phyloP scores from a whole-genome alignment of 75 land plant species.

The Chamaecyparis obtusa region DNA sequence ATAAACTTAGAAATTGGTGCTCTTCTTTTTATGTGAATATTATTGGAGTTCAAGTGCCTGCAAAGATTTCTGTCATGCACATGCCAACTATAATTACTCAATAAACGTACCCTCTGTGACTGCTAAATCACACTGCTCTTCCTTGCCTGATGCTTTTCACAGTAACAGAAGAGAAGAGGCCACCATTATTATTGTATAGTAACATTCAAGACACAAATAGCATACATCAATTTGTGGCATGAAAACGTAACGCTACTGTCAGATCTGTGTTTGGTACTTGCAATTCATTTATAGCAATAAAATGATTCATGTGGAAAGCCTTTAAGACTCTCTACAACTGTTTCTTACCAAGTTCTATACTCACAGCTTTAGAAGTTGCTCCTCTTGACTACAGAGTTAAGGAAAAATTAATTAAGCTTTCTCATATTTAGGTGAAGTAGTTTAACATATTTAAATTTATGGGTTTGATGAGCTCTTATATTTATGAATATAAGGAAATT shows the following conservation, averaged over 20 bases:
- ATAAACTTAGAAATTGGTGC: no score
- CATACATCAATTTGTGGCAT: no score
- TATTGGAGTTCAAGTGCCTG: background rate
- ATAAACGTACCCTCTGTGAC: background rate
- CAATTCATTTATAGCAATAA: background rate
- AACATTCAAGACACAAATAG: background rate
- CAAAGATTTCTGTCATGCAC: background rate
- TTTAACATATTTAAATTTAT: no score
- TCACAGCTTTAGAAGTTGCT: no score
- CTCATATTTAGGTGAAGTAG: no score
- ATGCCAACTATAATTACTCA: background rate
- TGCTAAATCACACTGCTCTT: no score
- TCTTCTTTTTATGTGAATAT: no score
- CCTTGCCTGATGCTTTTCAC: no score
- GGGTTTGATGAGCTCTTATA: no score
- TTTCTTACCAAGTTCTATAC: background rate
- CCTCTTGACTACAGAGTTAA: no score
- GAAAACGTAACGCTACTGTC: background rate
- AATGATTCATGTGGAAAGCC: background rate
- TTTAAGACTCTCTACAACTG: background rate
- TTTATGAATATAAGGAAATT: no score
- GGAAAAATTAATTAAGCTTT: no score
- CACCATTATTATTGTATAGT: background rate
- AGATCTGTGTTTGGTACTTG: background rate
- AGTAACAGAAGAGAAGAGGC: background rate